These are phyloP conservation scores for Huntiella decipiens DNA, from an alignment of 2,329 filamentous ascomycete genomes.

Conservation along the genomic window DNA sequence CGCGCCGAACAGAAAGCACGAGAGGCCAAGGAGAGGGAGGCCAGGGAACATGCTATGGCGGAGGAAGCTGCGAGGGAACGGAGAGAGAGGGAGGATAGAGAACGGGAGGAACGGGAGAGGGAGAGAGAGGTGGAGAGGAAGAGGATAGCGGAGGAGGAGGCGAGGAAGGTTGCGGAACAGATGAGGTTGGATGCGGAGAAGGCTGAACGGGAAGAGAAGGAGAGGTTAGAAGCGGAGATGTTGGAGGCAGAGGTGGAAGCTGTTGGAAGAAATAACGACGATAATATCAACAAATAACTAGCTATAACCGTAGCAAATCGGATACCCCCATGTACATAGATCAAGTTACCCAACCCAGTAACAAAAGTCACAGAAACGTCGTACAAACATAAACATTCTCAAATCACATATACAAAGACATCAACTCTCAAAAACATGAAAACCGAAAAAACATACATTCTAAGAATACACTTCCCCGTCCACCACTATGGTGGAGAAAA, in stretches of 20 bases:
- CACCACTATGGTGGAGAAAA: neutral
- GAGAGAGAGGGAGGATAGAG: neutral
- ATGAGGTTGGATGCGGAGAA: neutral
- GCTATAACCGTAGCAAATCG: too few relatives aligned
- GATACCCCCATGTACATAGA: too few relatives aligned
- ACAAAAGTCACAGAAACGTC: neutral
- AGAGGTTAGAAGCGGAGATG: neutral
- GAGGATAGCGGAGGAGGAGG: neutral
- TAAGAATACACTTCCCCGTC: too few relatives aligned
- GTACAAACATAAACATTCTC: neutral
- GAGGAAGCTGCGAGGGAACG: neutral
- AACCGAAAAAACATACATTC: too few relatives aligned
- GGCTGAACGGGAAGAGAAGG: neutral
- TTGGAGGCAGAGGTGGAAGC: neutral
- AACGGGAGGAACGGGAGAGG: neutral
- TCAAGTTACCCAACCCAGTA: too few relatives aligned
- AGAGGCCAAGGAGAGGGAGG: conserved; percentile 12
- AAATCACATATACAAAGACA: neutral
- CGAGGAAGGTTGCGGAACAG: neutral
- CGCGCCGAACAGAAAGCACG: conserved; percentile 17
- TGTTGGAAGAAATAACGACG: neutral
- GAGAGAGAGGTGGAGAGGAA: neutral
- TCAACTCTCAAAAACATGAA: conserved; percentile 1
- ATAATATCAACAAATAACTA: too few relatives aligned
- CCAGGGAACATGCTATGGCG: too few relatives aligned